A percentile compares a stretch with the other conserved stretches of the same genome.
phyloP scores from a whole-genome alignment of 2,329 filamentous ascomycete genomes.

The Diaporthe capsici region DNA sequence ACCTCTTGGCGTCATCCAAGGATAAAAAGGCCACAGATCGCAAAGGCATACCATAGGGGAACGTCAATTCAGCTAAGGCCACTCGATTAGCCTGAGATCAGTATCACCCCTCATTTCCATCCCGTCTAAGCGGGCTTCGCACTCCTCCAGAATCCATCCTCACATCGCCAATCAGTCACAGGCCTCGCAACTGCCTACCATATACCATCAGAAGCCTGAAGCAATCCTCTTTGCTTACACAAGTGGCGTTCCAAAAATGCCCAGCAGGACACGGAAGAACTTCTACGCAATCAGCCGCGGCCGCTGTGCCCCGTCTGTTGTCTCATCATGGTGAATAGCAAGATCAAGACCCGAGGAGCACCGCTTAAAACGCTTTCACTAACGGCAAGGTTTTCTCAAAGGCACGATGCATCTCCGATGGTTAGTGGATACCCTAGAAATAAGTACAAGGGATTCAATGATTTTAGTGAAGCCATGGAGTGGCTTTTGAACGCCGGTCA shows the following conservation, averaged over 20 bases:
- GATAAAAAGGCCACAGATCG: background rate
- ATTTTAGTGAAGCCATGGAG: background rate
- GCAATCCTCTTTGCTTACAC: background rate
- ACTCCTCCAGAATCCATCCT: too few relatives aligned
- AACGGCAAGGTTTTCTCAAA: background rate
- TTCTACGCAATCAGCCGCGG: background rate
- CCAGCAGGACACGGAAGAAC: background rate
- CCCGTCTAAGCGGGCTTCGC: too few relatives aligned
- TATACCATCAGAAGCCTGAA: background rate
- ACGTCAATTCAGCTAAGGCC: background rate
- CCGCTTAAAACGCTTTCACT: background rate
- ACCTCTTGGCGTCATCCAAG: background rate
- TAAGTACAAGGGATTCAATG: background rate
- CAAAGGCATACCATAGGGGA: background rate
- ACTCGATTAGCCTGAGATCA: background rate
- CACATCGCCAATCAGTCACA: too few relatives aligned
- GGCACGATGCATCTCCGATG: background rate
- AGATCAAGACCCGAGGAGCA: too few relatives aligned
- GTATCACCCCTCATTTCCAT: background rate
- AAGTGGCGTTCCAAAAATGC: background rate
- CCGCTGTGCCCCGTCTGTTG: background rate
- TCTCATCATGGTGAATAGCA: background rate
- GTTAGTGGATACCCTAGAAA: background rate
- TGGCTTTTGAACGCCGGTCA: background rate
- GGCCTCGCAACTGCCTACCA: background rate